Conservation (phyloP, 805 yeast genomes). For the Candida corydali region DNA sequence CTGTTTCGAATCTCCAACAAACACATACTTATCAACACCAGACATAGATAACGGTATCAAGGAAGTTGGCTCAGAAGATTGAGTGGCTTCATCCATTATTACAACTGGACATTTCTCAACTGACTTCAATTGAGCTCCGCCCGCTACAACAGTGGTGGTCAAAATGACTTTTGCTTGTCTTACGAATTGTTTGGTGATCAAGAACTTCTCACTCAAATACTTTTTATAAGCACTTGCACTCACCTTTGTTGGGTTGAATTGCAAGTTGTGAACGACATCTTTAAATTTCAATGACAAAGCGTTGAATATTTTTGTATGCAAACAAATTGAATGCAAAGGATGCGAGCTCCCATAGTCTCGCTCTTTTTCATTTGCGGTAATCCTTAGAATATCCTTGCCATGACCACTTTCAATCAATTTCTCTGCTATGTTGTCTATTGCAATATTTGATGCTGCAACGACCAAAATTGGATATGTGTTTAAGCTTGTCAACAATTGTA, state of each 20-base stretch:
- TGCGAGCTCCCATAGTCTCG: conserved; percentile 56
- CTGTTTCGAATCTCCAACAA: conserved; percentile 76
- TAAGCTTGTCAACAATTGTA: conserved; percentile 52
- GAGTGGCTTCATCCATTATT: conserved; percentile 77
- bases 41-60: conserved; percentile 67
- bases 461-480: conserved; percentile 62
- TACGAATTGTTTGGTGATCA: conserved; percentile 46
- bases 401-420: conserved; percentile 47
- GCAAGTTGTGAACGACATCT: conserved; percentile 41
- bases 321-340: conserved; percentile 54
- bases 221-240: conserved; percentile 45
- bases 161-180: conserved; percentile 67
- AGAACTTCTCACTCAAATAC: conserved; percentile 39
- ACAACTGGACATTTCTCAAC: conserved; percentile 58
- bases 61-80: conserved; percentile 69
- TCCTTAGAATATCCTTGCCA: conserved; percentile 50
- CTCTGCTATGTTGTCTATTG: conserved; percentile 74
- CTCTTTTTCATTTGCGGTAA: conserved; percentile 58
- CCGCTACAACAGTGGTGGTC: conserved; percentile 71
- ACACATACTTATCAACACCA: conserved; percentile 61
- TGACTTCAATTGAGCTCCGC: conserved; percentile 58
- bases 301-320: conserved; percentile 56
- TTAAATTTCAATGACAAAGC: conserved; percentile 44
- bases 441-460: conserved; percentile 73
- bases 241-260: conserved; percentile 19